Conservation (phyloP, 129 eudicot species). For the Silybum marianum region DNA sequence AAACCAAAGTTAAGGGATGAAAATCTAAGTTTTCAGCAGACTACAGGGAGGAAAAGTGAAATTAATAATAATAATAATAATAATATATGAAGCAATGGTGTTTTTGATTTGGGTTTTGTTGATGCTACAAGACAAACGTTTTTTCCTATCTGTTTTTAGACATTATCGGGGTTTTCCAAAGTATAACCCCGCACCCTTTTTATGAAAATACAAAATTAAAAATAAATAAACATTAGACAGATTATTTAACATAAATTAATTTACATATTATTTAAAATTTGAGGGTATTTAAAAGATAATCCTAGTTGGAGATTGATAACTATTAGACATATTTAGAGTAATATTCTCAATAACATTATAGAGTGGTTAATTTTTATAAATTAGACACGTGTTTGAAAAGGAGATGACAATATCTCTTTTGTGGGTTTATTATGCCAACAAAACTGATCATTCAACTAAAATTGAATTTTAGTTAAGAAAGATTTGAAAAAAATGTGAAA, state of each 20-base stretch:
- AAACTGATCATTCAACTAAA: too few species aligned
- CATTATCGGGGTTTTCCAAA: background rate
- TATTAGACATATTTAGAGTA: too few species aligned
- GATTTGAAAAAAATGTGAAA: background rate
- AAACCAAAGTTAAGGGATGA: background rate
- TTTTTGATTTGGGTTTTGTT: slow-evolving; percentile 12
- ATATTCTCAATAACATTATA: too few species aligned
- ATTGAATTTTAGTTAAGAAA: too few species aligned
- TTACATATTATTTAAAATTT: background rate
- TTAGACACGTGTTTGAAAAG: too few species aligned
- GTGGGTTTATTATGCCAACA: too few species aligned
- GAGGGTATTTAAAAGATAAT: too few species aligned
- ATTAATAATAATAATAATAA: too few species aligned
- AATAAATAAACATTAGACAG: too few species aligned
- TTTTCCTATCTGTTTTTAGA: slow-evolving; percentile 6
- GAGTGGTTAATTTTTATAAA: too few species aligned
- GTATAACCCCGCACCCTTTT: background rate
- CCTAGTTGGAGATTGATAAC: too few species aligned
- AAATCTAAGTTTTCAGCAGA: background rate
- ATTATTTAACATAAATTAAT: background rate
- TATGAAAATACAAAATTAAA: background rate
- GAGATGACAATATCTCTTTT: too few species aligned
- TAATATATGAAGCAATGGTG: background rate
- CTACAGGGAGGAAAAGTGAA: background rate
- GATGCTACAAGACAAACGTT: background rate